A percentile compares a stretch with the other conserved stretches of the same genome.
These are phyloP conservation scores for Begonia fuchsioides DNA, from an alignment of 306 rosid species.

Conservation along the genomic window DNA sequence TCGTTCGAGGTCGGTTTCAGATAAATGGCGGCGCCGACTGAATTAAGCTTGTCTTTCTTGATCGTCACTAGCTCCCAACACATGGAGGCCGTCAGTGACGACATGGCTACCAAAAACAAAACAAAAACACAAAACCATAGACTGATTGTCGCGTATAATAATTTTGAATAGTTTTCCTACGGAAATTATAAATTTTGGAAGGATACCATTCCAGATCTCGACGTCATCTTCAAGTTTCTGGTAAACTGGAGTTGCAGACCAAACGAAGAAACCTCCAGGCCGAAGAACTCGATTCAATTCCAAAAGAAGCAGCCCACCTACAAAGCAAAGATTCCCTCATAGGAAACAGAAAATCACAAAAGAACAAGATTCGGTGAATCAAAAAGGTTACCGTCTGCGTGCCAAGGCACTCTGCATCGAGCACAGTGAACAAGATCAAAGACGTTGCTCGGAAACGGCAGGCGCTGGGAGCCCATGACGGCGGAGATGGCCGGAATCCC, in stretches of 20 bases:
- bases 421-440: conserved; percentile 86
- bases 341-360: background rate
- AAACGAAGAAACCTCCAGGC: conserved; percentile 87
- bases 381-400: conserved; percentile 45
- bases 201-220: conserved; percentile 61
- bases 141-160: no score
- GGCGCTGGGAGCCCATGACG: conserved; percentile 71
- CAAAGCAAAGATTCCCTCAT: conserved; percentile 10
- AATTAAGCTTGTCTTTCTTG: conserved; percentile 48
- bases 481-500: conserved; percentile 80
- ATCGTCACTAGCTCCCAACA: conserved; percentile 91
- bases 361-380: no score
- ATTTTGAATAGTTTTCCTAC: no score
- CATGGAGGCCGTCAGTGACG: conserved; percentile 49
- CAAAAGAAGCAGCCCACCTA: conserved; percentile 74
- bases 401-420: conserved; percentile 97
- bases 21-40: conserved; percentile 57
- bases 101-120: conserved; percentile 36
- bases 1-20: conserved; percentile 63
- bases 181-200: no score
- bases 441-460: conserved; percentile 60
- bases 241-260: conserved; percentile 95
- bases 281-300: conserved; percentile 77
- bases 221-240: conserved; percentile 54
- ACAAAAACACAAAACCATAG: no score